Evolutionary conservation across 768 basidiomycete species (phyloP).

Genomic region (Tulasnella sp.): DNA sequence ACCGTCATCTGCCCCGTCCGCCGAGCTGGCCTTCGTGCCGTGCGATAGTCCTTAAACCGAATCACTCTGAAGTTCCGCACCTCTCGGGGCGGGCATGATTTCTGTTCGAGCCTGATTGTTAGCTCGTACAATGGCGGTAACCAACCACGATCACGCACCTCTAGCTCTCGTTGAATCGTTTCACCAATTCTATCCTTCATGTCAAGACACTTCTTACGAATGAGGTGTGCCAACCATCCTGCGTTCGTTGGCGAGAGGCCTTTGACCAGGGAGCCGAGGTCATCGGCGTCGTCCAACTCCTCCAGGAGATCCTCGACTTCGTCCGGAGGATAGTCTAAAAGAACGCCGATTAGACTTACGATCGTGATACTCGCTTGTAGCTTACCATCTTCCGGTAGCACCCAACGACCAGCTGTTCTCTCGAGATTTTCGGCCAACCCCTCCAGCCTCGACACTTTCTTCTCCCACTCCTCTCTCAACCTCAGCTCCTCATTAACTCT

Average conservation of each 20-base stretch:
- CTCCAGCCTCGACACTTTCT: conserved; percentile 45
- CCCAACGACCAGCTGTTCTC: conserved; percentile 45
- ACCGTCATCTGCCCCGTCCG: conserved; percentile 71
- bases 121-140: background rate
- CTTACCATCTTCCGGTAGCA: conserved; percentile 28
- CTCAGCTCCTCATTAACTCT: conserved; percentile 53
- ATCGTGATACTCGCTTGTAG: conserved; percentile 28
- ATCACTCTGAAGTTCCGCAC: conserved; percentile 72
- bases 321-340: conserved; percentile 30
- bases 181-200: conserved; percentile 41
- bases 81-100: conserved; percentile 66
- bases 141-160: conserved; percentile 37
- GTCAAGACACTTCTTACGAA: conserved; percentile 16
- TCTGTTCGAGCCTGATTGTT: background rate
- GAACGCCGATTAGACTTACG: background rate
- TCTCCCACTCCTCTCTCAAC: conserved; percentile 50
- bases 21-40: conserved; percentile 42
- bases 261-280: conserved; percentile 39
- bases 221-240: conserved; percentile 26
- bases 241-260: conserved; percentile 32
- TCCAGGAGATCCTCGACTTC: conserved; percentile 48
- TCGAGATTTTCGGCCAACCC: conserved; percentile 62
- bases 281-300: conserved; percentile 50
- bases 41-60: conserved; percentile 55
- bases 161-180: conserved; percentile 65